Base-by-base conservation (phyloP, 345 rosid genomes). In the Eucalyptus virginea region DNA sequence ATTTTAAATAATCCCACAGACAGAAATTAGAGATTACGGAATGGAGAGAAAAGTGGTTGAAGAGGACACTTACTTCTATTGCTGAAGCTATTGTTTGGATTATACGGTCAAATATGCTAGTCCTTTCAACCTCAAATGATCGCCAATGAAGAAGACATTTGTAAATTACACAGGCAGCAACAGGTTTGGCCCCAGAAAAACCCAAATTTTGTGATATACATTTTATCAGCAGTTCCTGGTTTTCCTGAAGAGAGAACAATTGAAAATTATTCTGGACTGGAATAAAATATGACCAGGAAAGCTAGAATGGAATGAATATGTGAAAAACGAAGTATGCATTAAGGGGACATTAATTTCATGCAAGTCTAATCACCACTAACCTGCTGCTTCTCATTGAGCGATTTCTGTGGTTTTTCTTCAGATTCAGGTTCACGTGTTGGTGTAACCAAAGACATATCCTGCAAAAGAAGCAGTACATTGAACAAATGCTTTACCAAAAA, bases 121-220 rank as follows among this genome's bases (percentile, higher is more conserved):
- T 98, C 92, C 99, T 94, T 95, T 97, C 99, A 83, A 94, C 99
- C 94, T 98, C 99, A 94, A 98, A 97, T 90, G 99, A 98, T 91
- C 98, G 95, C 99, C 99, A 98, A 58, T 98, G 99, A 89, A 96
- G 98, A 60, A 98, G 99, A 90, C 98, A 96, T 92, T 97, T 98
- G 94, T 96, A 98, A 89, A 96, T 94, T 88, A 97, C 92, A 92
- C 98, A 98, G 87, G 99, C 99, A 91, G 99, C 99, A 90, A 98
- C 93, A 52, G 99, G 99, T 92, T 96, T 97, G 91, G 94, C 93
- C 52, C 95, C 97, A 90, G 98, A 95, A 89, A 96, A 98, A 92
- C 99, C 99, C 93, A 98, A 92, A 94, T 97, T 96, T 90, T 97
- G 96, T 67, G 98, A 94, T 89, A 97, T 93, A 89, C 99, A 97